Conservation (phyloP, 192 early-diverging fungal species). For the Umbelopsis sp. region DNA sequence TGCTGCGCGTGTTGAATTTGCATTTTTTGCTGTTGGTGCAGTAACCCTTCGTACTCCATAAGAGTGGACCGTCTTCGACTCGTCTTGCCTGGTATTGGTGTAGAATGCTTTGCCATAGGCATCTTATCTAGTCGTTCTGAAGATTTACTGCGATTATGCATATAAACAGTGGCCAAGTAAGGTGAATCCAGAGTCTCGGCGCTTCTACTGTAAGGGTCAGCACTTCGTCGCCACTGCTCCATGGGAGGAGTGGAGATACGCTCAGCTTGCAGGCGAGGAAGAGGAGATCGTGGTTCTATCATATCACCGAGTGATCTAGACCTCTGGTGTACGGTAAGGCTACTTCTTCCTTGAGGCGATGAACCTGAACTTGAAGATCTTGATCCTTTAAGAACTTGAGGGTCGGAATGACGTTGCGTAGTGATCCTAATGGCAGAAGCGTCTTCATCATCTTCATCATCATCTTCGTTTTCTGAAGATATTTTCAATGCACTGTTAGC, state of each 20-base stretch:
- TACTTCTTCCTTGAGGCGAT: not conserved
- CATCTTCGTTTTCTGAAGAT: conserved; percentile 22
- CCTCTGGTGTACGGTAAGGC: not conserved
- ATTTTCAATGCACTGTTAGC: not conserved
- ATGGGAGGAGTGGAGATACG: not conserved
- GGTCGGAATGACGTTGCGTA: not conserved
- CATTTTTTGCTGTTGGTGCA: conserved; percentile 28
- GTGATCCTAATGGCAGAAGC: not conserved
- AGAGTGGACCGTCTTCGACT: not conserved
- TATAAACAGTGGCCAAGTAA: not conserved
- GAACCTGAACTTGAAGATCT: not conserved
- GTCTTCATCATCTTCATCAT: conserved; percentile 15
- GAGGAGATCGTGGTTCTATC: not conserved
- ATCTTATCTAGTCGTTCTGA: conserved; percentile 8
- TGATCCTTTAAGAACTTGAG: not conserved
- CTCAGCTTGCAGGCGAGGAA: not conserved
- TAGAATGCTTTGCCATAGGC: conserved; percentile 10
- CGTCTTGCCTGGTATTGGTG: conserved; percentile 1
- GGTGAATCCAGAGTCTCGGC: not conserved
- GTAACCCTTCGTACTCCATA: conserved; percentile 9
- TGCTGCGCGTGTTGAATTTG: conserved; percentile 27
- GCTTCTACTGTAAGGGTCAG: not conserved
- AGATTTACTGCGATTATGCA: not conserved
- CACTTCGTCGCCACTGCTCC: conserved; percentile 2
- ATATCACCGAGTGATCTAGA: conserved; percentile 2